Evolutionary conservation across 2,329 filamentous ascomycete species (phyloP), one percentile per base, ranked within the genome.

Genomic region (Phaeosphaeriaceae sp.): DNA sequence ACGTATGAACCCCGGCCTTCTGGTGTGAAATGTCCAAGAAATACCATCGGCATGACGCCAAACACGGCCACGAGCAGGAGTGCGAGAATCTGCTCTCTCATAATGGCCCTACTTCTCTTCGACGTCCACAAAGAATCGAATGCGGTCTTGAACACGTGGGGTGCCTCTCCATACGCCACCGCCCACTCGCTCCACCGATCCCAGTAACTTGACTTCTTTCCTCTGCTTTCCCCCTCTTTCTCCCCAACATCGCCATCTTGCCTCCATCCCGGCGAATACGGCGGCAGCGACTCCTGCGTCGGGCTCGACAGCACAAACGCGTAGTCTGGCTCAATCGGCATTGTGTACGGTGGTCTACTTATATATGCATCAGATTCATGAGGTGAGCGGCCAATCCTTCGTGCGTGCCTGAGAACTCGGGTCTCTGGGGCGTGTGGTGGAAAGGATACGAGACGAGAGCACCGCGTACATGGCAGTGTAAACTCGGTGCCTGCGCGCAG

Each of bases 1-100:
- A 9, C 9, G 25, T 36, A 36, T 13, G 3, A 7, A 36, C 13
- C 3, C 11, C 3, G 19, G n/a, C 13, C 45, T 48, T 21, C 11
- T 11, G n/a, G 56, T 15, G 63, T 65, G 17, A 51, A 48, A 24
- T 53, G 24, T 11, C 62, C 63, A 0, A 68, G 48, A 9, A 59
- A 15, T 11, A 48, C 25, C 48, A 69, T 19, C 11, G 67, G 67
- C 10, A 51, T 9, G 1, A 66, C 40, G 11, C 50, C 60, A n/a
- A 52, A 58, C 3, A 21, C 1, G 10, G 60, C 2, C 4, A 69
- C 57, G 7, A 68, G 33, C 1, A 58, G 24, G 19, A 60, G 51
- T 7, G 61, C 67, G 10, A 21, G 9, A 15, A 21, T 21, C 42
- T 45, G 42, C 42, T 45, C 42, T 22, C n/a, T 45, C 42, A 21